Conservation (phyloP, 208 protist species). For the Vickermania ingenoplastis region DNA sequence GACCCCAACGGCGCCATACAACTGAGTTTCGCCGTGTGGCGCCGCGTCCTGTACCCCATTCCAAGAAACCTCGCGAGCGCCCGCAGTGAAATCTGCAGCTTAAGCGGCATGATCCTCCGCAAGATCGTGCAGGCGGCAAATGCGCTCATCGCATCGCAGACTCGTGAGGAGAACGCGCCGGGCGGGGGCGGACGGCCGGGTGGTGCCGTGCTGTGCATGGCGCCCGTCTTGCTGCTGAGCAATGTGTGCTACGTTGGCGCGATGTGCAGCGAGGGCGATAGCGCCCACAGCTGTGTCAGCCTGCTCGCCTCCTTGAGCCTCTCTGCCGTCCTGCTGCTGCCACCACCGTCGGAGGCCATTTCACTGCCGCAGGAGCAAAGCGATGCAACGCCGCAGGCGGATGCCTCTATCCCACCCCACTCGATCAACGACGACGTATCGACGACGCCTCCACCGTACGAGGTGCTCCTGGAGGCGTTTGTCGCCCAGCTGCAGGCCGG, state of each 20-base stretch:
- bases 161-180: constrained; percentile 10
- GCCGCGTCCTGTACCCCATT: constrained; percentile 52
- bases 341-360: background rate
- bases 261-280: constrained; percentile 69
- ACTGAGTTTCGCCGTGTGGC: constrained; percentile 56
- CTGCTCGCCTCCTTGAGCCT: constrained; percentile 64
- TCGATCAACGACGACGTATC: background rate
- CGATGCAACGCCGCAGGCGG: constrained; percentile 6
- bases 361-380: background rate
- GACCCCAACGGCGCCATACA: constrained; percentile 10
- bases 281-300: constrained; percentile 59
- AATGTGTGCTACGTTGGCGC: constrained; percentile 63
- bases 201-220: constrained; percentile 21
- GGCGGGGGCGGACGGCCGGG: no score
- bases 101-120: constrained; percentile 65
- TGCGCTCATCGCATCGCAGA: constrained; percentile 14
- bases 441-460: background rate
- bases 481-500: constrained; percentile 12
- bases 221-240: constrained; percentile 47
- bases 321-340: background rate
- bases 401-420: constrained; percentile 2
- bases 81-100: constrained; percentile 45
- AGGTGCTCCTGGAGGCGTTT: constrained; percentile 20
- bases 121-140: constrained; percentile 49
- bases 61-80: constrained; percentile 40